These are phyloP conservation scores for Diplodia scrobiculata DNA, from an alignment of 2,329 filamentous ascomycete species.

Conservation along the genomic window DNA sequence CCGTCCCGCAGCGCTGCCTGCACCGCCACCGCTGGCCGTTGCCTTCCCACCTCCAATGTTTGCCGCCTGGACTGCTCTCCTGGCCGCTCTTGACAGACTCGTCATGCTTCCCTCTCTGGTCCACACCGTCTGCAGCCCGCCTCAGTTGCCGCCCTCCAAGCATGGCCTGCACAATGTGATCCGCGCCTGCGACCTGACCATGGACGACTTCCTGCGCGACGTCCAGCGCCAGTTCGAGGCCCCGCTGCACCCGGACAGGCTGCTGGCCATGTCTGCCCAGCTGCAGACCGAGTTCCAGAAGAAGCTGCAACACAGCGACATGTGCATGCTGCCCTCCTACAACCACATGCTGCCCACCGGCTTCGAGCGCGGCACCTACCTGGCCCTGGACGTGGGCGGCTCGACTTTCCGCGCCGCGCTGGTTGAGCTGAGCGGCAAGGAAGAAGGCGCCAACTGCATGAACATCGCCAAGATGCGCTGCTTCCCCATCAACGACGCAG, in stretches of 20 bases:
- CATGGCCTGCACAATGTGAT: constrained; percentile 43
- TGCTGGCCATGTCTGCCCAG: constrained; percentile 50
- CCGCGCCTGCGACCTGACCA: constrained; percentile 48
- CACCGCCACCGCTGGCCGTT: neutral
- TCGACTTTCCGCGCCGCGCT: constrained; percentile 66
- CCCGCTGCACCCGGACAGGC: constrained; percentile 45
- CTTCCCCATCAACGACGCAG: constrained; percentile 59
- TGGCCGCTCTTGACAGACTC: constrained; percentile 11
- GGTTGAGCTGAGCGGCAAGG: constrained; percentile 57
- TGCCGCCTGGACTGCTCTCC: constrained; percentile 13
- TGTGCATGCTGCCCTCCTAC: constrained; percentile 68
- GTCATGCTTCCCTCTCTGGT: constrained; percentile 46
- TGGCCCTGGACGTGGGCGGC: constrained; percentile 67
- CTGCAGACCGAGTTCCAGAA: constrained; percentile 57
- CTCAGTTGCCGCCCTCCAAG: constrained; percentile 37
- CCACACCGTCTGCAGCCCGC: constrained; percentile 40
- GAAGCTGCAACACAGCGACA: constrained; percentile 58
- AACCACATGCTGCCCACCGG: constrained; percentile 63
- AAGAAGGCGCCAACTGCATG: constrained; percentile 46
- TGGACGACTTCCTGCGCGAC: constrained; percentile 53
- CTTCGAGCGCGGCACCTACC: constrained; percentile 60
- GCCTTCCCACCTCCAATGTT: neutral
- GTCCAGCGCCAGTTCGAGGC: constrained; percentile 49
- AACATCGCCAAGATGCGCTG: constrained; percentile 58
- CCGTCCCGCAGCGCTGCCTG: constrained; percentile 6